Conservation (phyloP, 2,329 filamentous ascomycete species). For the Chrysoporthe austroafricana region DNA sequence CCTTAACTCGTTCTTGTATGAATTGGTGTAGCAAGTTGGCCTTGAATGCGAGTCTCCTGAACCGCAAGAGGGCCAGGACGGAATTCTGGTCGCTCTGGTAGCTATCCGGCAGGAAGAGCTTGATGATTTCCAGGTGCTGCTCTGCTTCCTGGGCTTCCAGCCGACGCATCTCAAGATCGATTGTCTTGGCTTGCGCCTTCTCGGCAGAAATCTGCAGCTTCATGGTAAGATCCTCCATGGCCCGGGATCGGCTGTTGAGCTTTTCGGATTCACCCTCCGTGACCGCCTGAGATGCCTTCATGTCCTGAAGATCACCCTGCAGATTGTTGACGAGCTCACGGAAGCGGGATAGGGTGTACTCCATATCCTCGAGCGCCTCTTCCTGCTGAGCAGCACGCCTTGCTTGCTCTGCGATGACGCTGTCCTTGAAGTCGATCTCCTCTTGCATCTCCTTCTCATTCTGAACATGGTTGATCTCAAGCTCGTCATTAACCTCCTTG, state of each 20-base stretch:
- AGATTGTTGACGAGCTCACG: slow-evolving; percentile 84
- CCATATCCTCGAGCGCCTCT: slow-evolving; percentile 79
- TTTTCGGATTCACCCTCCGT: slow-evolving; percentile 93
- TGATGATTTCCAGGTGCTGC: slow-evolving; percentile 86
- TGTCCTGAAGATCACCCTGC: slow-evolving; percentile 86
- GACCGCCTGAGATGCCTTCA: slow-evolving; percentile 88
- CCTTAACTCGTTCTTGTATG: slow-evolving; percentile 76
- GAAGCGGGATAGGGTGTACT: slow-evolving; percentile 88
- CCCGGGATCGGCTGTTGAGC: slow-evolving; percentile 82
- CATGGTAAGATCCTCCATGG: slow-evolving; percentile 96
- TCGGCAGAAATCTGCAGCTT: slow-evolving; percentile 88
- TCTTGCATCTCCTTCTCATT: slow-evolving; percentile 94
- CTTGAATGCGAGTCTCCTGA: slow-evolving; percentile 89
- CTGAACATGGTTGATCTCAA: slow-evolving; percentile 91
- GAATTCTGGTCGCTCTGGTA: slow-evolving; percentile 83
- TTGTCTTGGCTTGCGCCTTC: slow-evolving; percentile 92
- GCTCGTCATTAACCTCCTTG: slow-evolving; percentile 91
- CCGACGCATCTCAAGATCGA: slow-evolving; percentile 84
- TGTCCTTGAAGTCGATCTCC: slow-evolving; percentile 87
- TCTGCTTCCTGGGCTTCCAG: slow-evolving; percentile 87
- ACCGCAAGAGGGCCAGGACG: slow-evolving; percentile 83
- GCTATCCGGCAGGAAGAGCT: slow-evolving; percentile 84
- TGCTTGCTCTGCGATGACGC: slow-evolving; percentile 79
- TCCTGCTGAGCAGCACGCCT: slow-evolving; percentile 77
- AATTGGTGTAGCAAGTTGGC: slow-evolving; percentile 77